Conservation (phyloP, 805 yeast species). For the Spathaspora hagerdaliae region DNA sequence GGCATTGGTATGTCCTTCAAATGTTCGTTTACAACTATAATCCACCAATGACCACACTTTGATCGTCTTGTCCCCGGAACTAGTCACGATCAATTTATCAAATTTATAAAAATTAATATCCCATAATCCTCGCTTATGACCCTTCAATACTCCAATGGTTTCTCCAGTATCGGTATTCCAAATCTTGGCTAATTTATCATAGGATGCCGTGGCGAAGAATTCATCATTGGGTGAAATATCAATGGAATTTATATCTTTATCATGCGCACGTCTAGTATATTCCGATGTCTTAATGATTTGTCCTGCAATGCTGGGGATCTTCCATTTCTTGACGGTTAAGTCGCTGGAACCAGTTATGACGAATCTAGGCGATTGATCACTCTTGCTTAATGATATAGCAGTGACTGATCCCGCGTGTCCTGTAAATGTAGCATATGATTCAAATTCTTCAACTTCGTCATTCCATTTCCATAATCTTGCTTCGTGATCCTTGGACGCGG, state of each 20-base stretch:
- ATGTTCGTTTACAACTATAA: constrained; percentile 70
- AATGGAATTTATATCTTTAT: constrained; percentile 87
- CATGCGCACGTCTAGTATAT: constrained; percentile 94
- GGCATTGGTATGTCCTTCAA: constrained; percentile 93
- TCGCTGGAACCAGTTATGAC: constrained; percentile 82
- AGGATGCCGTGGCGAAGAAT: constrained; percentile 87
- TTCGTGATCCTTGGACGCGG: constrained; percentile 86
- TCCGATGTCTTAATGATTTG: constrained; percentile 57
- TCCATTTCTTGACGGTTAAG: constrained; percentile 83
- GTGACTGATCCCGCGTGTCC: constrained; percentile 91
- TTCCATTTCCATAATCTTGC: constrained; percentile 79
- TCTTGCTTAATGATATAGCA: constrained; percentile 71
- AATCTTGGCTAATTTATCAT: constrained; percentile 85
- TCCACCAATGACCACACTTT: constrained; percentile 86
- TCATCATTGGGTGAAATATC: constrained; percentile 91
- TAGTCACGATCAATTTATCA: constrained; percentile 74
- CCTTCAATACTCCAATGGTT: constrained; percentile 74
- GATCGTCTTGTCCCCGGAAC: constrained; percentile 89
- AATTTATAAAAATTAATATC: constrained; percentile 77
- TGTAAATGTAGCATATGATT: constrained; percentile 56
- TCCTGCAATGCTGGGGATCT: constrained; percentile 45
- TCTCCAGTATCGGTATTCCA: constrained; percentile 91
- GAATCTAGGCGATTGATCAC: constrained; percentile 55
- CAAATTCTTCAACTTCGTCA: constrained; percentile 35
- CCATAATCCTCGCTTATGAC: constrained; percentile 95